Conservation (phyloP, 495 filamentous ascomycete species). For the Aspergillus indologenus region DNA sequence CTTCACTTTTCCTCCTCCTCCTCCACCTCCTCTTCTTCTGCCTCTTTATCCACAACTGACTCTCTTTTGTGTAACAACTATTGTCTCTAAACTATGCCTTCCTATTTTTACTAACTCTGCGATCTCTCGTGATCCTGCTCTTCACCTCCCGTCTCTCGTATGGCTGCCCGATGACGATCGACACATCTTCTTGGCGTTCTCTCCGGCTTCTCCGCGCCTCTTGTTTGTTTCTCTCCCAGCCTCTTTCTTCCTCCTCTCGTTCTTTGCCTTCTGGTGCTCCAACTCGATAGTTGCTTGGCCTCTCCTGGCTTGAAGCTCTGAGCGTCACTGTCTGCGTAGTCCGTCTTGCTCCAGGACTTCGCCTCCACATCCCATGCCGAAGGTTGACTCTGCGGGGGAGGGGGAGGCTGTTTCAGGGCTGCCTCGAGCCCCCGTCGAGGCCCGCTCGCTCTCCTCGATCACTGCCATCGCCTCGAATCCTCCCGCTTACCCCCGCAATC, state of each 20-base stretch:
- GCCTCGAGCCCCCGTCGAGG: constrained; percentile 58
- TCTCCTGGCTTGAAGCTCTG: background rate
- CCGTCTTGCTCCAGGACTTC: background rate
- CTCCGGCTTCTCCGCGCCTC: constrained; percentile 18
- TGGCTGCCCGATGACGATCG: constrained; percentile 13
- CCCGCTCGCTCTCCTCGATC: constrained; percentile 75
- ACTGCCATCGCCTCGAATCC: constrained; percentile 82
- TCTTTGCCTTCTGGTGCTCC: background rate
- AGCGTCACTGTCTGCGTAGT: background rate
- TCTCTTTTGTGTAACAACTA: no score
- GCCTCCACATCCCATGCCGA: constrained; percentile 23
- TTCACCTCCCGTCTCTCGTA: constrained; percentile 5
- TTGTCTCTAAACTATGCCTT: constrained; percentile 10
- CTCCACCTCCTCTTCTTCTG: background rate
- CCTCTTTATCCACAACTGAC: no score
- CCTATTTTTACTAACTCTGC: background rate
- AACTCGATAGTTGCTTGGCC: background rate
- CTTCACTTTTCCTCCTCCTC: no score
- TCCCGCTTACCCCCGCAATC: constrained; percentile 74
- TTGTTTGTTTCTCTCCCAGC: constrained; percentile 13
- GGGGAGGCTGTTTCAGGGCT: constrained; percentile 18
- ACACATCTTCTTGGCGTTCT: constrained; percentile 10
- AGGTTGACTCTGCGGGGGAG: constrained; percentile 23
- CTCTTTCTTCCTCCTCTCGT: constrained; percentile 6
- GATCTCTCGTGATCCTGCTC: background rate